phyloP scores from a whole-genome alignment of 352 stramenopile species.

The Aphanomyces cochlioides region DNA sequence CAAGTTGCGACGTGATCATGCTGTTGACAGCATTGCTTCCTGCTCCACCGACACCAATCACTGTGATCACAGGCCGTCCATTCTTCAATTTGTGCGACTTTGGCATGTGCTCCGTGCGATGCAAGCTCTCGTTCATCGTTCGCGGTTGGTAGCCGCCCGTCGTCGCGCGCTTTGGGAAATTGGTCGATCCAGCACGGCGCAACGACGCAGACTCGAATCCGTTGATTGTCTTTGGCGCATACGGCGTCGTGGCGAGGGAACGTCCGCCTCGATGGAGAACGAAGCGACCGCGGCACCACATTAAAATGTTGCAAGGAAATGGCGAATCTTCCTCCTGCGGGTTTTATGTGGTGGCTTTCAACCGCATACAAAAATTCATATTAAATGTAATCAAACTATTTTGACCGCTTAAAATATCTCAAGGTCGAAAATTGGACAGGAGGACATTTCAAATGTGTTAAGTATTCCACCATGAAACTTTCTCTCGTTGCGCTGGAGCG shows the following conservation, averaged over 20 bases:
- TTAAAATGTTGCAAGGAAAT: background rate
- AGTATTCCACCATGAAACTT: no score
- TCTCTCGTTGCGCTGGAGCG: no score
- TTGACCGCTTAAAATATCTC: no score
- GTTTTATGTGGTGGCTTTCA: no score
- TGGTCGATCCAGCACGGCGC: background rate
- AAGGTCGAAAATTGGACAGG: no score
- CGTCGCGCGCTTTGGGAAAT: conserved; percentile 4
- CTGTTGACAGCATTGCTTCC: conserved; percentile 88
- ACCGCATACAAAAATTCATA: no score
- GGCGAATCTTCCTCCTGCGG: background rate
- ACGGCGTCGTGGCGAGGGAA: background rate
- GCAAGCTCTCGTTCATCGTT: background rate
- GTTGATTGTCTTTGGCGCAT: conserved; percentile 9
- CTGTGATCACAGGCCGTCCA: conserved; percentile 79
- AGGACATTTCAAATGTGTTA: no score
- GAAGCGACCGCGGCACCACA: background rate
- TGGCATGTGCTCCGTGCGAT: conserved; percentile 10
- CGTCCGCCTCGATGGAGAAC: background rate
- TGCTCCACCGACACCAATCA: conserved; percentile 77
- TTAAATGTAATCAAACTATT: no score
- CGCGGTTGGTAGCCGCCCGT: conserved; percentile 12
- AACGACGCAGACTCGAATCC: background rate
- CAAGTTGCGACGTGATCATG: conserved; percentile 84
- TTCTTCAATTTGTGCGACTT: conserved; percentile 44